Evolutionary conservation across 2,329 filamentous ascomycete species (phyloP).

Genomic region (Byssochlamys sp.): DNA sequence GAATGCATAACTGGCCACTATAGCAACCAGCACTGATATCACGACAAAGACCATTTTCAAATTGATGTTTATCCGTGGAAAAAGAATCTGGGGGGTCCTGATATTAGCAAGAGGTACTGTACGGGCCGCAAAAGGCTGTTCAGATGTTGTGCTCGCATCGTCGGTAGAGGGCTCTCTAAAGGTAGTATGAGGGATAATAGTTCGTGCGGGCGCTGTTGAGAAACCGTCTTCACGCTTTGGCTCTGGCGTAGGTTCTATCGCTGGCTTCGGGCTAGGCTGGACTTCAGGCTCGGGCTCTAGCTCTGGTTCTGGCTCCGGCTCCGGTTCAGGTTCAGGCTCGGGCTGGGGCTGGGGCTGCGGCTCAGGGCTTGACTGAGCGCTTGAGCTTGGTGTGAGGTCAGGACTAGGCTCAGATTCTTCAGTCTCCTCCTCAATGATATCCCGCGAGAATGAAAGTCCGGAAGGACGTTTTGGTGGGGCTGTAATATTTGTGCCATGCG

Average conservation of each 20-base stretch:
- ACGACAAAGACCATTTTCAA: conserved; percentile 7
- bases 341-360: background rate
- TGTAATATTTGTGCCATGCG: conserved; percentile 25
- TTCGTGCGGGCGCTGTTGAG: conserved; percentile 14
- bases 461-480: conserved; percentile 27
- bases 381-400: background rate
- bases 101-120: background rate
- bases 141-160: background rate
- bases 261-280: background rate
- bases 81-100: background rate
- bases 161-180: conserved; percentile 4
- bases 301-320: background rate
- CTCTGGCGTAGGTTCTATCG: background rate
- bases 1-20: conserved; percentile 8
- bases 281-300: background rate
- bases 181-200: conserved; percentile 15
- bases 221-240: background rate
- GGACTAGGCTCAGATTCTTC: conserved; percentile 13
- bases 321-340: conserved; percentile 10
- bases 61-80: background rate
- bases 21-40: conserved; percentile 4
- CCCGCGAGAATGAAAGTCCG: conserved; percentile 19
- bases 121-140: background rate
- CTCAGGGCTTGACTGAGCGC: conserved; percentile 1
- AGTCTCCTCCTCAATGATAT: conserved; percentile 20